A percentile compares a stretch with the other conserved stretches of the same genome.
Evolutionary conservation across 2,329 filamentous ascomycete species (phyloP).

Genomic region (Huntiella moniliformis): DNA sequence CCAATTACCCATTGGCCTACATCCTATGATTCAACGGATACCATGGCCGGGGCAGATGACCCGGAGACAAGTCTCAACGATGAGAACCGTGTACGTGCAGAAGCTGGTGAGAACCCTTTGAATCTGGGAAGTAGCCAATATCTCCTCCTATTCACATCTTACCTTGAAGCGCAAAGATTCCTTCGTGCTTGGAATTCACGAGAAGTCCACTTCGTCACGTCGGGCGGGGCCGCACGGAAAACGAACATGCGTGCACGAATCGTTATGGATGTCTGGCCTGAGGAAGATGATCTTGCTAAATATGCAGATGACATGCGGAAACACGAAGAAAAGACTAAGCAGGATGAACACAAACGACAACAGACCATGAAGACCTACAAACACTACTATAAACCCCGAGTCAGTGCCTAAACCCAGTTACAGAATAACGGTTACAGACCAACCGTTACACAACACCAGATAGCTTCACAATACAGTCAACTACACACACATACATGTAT

Average conservation of each 20-base stretch:
- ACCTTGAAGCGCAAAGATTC: constrained; percentile 21
- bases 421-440: not conserved
- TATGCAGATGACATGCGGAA: not conserved
- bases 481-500: not conserved
- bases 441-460: not conserved
- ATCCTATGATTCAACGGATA: not conserved
- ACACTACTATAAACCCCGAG: no score
- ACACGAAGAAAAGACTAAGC: not conserved
- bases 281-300: constrained; percentile 1
- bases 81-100: not conserved
- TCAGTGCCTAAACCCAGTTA: no score
- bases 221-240: constrained; percentile 2
- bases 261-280: constrained; percentile 6
- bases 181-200: constrained; percentile 24
- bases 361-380: no score
- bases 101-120: constrained; percentile 4
- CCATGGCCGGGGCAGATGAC: no score
- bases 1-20: not conserved
- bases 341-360: not conserved
- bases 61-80: not conserved
- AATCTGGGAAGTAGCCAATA: constrained; percentile 6
- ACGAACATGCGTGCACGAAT: constrained; percentile 8
- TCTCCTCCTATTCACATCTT: constrained; percentile 10
- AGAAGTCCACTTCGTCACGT: constrained; percentile 10
- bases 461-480: not conserved